phyloP scores from a whole-genome alignment of 208 protist genomes.

The Acanthamoeba castellanii region DNA sequence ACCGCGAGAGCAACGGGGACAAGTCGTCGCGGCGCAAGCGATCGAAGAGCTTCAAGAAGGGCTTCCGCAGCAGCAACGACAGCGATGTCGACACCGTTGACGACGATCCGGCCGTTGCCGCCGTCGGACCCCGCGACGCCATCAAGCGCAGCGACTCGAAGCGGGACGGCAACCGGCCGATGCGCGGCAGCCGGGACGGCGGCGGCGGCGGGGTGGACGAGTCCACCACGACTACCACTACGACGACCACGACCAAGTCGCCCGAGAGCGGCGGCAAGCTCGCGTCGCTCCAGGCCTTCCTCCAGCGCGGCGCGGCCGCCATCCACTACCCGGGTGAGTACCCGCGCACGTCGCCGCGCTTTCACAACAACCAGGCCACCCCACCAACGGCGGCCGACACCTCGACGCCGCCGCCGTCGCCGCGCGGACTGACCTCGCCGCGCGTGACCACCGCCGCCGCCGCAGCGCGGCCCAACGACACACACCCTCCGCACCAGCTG shows the following conservation, averaged over 20 bases:
- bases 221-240: neutral
- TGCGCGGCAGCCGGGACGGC: neutral
- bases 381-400: neutral
- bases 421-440: neutral
- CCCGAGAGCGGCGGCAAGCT: neutral
- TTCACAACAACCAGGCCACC: neutral
- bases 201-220: no score
- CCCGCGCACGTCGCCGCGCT: neutral
- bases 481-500: neutral
- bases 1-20: neutral
- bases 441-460: no score
- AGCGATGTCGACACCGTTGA: neutral
- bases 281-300: neutral
- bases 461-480: neutral
- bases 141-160: neutral
- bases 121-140: neutral
- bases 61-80: neutral
- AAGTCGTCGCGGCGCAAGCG: neutral
- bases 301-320: neutral
- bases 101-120: neutral
- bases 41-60: neutral
- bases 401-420: neutral
- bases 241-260: neutral
- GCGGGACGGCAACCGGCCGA: neutral
- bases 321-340: neutral